Conservation (phyloP, 2,329 filamentous ascomycete species). For the Bipolaris zeicola region DNA sequence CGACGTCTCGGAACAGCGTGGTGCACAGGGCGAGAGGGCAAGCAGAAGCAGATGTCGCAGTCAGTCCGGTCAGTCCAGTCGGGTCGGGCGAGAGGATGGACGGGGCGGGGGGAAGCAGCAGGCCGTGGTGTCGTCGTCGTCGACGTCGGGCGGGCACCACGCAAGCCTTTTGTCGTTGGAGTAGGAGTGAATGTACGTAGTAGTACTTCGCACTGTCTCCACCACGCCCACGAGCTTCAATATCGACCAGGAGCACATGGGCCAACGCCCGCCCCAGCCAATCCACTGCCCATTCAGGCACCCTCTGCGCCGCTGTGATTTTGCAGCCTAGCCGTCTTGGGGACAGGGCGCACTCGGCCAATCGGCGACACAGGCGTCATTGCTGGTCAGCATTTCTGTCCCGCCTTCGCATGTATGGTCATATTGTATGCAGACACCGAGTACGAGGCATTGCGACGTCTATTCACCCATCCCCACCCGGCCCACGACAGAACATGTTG, state of each 20-base stretch:
- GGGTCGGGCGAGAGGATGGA: constrained; percentile 8
- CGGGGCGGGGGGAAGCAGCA: constrained; percentile 22
- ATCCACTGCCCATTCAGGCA: constrained; percentile 14
- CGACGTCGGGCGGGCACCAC: constrained; percentile 13
- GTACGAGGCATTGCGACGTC: constrained; percentile 6
- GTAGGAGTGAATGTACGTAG: too few species aligned
- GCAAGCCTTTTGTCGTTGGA: constrained; percentile 9
- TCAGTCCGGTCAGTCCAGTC: neutral
- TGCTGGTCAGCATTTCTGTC: constrained; percentile 21
- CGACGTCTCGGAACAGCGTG: constrained; percentile 36
- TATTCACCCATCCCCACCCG: constrained; percentile 4
- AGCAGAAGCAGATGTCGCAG: neutral
- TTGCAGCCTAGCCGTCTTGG: constrained; percentile 24
- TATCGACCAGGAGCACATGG: constrained; percentile 7
- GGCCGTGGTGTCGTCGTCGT: constrained; percentile 16
- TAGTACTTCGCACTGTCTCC: constrained; percentile 7
- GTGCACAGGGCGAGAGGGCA: constrained; percentile 3
- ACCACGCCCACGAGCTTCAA: constrained; percentile 18
- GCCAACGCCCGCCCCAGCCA: neutral
- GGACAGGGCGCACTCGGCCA: constrained; percentile 21
- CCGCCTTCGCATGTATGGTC: neutral
- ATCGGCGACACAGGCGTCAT: constrained; percentile 29
- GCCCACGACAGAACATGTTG: constrained; percentile 41
- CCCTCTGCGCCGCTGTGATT: constrained; percentile 25
- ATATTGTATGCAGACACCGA: too few species aligned